Percentiles rank a stretch among this genome's conserved stretches.
Evolutionary conservation across 768 basidiomycete species (phyloP).

Genomic region (Pisolithus microcarpus): DNA sequence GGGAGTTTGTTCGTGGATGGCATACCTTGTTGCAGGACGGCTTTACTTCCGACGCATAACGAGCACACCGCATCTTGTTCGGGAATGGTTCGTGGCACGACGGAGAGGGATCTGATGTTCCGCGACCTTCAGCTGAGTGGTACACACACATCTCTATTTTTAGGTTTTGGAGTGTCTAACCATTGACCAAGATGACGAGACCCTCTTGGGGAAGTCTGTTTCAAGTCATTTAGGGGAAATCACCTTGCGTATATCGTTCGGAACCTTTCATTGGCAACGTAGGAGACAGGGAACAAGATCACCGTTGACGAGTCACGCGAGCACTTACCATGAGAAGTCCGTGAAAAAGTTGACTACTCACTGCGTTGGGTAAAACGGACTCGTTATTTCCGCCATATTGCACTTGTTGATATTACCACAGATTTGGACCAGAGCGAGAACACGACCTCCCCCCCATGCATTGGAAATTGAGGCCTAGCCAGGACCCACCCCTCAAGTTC

Average conservation of each 20-base stretch:
- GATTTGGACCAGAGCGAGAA: constrained; percentile 7
- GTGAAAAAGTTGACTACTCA: constrained; percentile 17
- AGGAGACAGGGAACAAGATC: accelerated
- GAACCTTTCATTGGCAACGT: neutral
- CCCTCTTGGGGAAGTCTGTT: constrained; percentile 4
- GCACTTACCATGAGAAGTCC: constrained; percentile 12
- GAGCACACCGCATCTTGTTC: neutral
- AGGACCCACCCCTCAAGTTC: constrained; percentile 7
- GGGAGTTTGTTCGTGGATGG: constrained; percentile 9
- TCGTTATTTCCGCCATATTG: neutral
- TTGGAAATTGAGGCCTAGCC: neutral
- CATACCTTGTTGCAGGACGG: neutral
- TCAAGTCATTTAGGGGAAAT: constrained; percentile 14
- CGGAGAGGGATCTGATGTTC: constrained; percentile 9
- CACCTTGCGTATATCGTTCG: constrained; percentile 1
- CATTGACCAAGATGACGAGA: constrained; percentile 13
- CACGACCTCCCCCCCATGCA: accelerated
- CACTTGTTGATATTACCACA: neutral
- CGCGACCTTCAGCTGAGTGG: constrained; percentile 14
- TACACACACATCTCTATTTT: neutral
- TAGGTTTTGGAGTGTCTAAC: neutral
- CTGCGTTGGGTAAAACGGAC: constrained; percentile 9
- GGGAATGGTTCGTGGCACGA: neutral
- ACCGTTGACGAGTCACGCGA: neutral
- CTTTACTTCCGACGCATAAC: neutral